Percentiles rank a stretch among this genome's conserved stretches.
Evolutionary conservation across 768 basidiomycete species (phyloP).

Genomic region (Leccinellum albellum): DNA sequence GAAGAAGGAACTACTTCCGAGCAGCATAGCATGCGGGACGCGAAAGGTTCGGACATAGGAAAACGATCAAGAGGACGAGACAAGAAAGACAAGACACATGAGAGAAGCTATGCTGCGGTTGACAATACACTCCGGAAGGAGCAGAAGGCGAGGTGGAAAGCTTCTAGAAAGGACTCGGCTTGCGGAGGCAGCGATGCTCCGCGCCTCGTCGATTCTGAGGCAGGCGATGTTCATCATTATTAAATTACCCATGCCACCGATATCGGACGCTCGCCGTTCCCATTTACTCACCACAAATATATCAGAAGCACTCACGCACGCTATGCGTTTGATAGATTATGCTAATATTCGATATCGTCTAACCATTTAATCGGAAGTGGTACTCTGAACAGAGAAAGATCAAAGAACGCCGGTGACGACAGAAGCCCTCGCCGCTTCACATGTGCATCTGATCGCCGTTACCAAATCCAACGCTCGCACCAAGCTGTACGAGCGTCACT

Average conservation of each 20-base stretch:
- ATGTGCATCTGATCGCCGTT: slow-evolving; percentile 21
- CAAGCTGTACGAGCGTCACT: slow-evolving; percentile 22
- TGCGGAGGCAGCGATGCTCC: slow-evolving; percentile 1
- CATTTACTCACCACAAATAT: background rate
- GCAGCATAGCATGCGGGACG: slow-evolving; percentile 24
- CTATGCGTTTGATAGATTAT: background rate
- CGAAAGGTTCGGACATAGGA: slow-evolving; percentile 54
- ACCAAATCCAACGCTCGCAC: slow-evolving; percentile 15
- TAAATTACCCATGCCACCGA: background rate
- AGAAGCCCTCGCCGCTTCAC: background rate
- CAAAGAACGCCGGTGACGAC: slow-evolving; percentile 1
- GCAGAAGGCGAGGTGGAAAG: slow-evolving; percentile 33
- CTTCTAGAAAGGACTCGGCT: slow-evolving; percentile 14
- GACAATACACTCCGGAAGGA: slow-evolving; percentile 37
- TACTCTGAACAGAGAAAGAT: background rate
- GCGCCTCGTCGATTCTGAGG: slow-evolving; percentile 10
- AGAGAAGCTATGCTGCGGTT: slow-evolving; percentile 27
- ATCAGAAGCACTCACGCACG: background rate
- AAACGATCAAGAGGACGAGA: slow-evolving; percentile 38
- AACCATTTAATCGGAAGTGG: background rate
- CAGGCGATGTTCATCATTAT: background rate
- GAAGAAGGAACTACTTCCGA: slow-evolving; percentile 26
- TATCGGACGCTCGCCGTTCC: background rate
- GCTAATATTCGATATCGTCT: slow-evolving; percentile 1
- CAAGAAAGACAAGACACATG: slow-evolving; percentile 18